phyloP scores from a whole-genome alignment of 208 protist species.

The Leishmania braziliensis region DNA sequence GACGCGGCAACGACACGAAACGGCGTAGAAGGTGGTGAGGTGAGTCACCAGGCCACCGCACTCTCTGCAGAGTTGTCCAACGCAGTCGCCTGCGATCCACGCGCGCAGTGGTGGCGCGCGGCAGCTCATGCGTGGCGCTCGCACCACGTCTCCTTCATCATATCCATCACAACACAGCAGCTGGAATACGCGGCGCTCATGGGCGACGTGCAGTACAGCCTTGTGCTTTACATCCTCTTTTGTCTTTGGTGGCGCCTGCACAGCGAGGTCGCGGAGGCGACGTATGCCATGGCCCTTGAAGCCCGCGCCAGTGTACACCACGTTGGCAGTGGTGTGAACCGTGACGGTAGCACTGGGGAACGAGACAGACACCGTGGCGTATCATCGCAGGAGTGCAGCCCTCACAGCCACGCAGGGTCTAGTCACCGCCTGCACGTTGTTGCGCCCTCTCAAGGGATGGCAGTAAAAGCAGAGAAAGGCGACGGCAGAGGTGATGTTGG shows the following conservation, averaged over 20 bases:
- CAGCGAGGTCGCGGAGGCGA: slow-evolving; percentile 29
- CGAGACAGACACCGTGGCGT: neutral
- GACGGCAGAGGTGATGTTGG: neutral
- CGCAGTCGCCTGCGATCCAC: slow-evolving; percentile 35
- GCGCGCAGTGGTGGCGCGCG: slow-evolving; percentile 70
- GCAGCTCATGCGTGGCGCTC: slow-evolving; percentile 67
- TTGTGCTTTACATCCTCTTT: slow-evolving; percentile 75
- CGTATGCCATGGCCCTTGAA: slow-evolving; percentile 16
- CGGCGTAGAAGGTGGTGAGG: neutral
- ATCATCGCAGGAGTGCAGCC: neutral
- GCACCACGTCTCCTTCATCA: slow-evolving; percentile 54
- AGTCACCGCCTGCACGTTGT: neutral
- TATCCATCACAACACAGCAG: slow-evolving; percentile 53
- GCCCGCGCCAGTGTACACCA: neutral
- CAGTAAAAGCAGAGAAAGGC: neutral
- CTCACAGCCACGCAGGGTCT: neutral
- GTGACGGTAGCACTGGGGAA: too few relatives aligned
- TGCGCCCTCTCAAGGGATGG: neutral
- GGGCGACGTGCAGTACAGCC: slow-evolving; percentile 84
- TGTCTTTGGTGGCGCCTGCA: slow-evolving; percentile 85
- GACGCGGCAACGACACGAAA: neutral
- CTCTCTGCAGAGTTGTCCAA: neutral
- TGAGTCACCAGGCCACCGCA: neutral
- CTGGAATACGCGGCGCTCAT: slow-evolving; percentile 80
- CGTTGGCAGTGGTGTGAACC: neutral